phyloP scores from a whole-genome alignment of 805 yeast genomes.

The Saturnispora serradocipensis region DNA sequence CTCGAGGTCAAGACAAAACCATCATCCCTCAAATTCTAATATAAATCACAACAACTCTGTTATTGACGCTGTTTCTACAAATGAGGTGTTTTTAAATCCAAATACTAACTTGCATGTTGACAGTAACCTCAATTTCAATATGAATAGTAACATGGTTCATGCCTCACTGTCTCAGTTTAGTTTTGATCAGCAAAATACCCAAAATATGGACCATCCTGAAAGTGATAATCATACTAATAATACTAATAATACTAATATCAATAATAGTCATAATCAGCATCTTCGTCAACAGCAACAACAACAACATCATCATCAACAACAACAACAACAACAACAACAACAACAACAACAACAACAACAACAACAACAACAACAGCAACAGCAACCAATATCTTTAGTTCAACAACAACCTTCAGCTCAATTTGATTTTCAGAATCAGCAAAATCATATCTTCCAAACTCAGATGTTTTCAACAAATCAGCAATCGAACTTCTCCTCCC shows the following conservation, averaged over 20 bases:
- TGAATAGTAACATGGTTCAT: constrained; percentile 12
- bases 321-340: constrained; percentile 19
- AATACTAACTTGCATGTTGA: constrained; percentile 10
- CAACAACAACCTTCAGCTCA: not conserved
- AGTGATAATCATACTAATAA: not conserved
- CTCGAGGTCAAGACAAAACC: constrained; percentile 27
- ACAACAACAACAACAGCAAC: constrained; percentile 17
- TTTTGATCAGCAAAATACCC: constrained; percentile 14
- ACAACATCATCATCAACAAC: constrained; percentile 13
- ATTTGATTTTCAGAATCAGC: constrained; percentile 2
- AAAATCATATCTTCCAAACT: constrained; percentile 6
- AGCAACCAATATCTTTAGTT: not conserved
- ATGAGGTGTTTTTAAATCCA: constrained; percentile 66
- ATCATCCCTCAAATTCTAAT: not conserved
- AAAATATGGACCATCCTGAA: not conserved
- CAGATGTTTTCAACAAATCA: constrained; percentile 4
- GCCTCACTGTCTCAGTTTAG: constrained; percentile 15
- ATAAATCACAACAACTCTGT: constrained; percentile 38
- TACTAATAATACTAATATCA: constrained; percentile 1
- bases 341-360: constrained; percentile 19
- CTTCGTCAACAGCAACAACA: constrained; percentile 1
- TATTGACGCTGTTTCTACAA: constrained; percentile 86
- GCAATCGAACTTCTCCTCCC: constrained; percentile 10
- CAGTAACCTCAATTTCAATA: constrained; percentile 6
- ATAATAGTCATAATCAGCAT: constrained; percentile 3